Evolutionary conservation across 1,139 yeast genomes (phyloP), one percentile per base, ranked within the genome.

Genomic region (Lodderomyces margitis): DNA sequence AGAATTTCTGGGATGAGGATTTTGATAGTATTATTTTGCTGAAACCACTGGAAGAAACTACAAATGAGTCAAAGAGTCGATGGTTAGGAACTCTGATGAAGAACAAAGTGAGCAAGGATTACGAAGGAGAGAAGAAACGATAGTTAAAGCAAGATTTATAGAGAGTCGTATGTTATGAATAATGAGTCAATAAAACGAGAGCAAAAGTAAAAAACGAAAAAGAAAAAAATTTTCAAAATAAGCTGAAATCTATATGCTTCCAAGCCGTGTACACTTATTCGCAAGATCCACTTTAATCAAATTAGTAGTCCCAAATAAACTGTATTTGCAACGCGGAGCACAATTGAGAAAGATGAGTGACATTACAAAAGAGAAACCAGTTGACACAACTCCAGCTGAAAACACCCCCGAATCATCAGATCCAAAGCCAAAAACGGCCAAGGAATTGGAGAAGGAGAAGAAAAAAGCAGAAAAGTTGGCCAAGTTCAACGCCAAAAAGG

Each of bases 381-480:
- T 17, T 21, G 42, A 38, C 21, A 27, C 37, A 19, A 17, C 39
- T 4, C 38, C 44, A 11, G 32, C 40, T 27, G 46, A 45, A 16
- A 43, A 43, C 24, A 41, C 44, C 20, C 46, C 52, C 4, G 45
- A 25, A 14, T 24, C 36, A 12, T 28, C 17, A 35, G 58, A 47
- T 4, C 58, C 63, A 40, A 65, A 59, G 48, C 68, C 53, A 38
- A 84, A 83, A 65, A 78, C 87, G 28, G 82, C 84, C 45, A 86
- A 84, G 61, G 87, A 84, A 62, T 67, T 91, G 44, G 97, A 91
- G 64, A 91, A 89, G 62, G 98, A 92, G 69, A 81, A 84, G 59
- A 91, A 91, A 74, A 91, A 91, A 78, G 97, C 97, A 41, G 98
- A 92, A 70, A 92, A 92, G 64, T 70, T 89, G 59, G 96, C 97